Conservation (phyloP, 179 eudicot species). For the Spinacia oleracea region DNA sequence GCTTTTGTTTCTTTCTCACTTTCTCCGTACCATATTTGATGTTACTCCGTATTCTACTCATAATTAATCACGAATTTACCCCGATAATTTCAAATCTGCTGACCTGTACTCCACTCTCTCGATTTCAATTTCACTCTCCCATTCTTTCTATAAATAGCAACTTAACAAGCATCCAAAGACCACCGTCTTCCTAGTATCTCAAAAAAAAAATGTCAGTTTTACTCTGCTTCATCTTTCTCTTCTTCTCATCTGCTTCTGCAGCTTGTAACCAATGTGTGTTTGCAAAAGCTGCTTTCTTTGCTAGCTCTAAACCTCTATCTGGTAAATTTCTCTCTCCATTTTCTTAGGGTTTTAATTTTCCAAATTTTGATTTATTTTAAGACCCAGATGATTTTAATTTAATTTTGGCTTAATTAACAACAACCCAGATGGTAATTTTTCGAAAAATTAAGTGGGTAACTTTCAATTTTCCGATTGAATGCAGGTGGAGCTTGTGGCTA, state of each 20-base stretch:
- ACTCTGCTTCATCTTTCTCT: constrained; percentile 10
- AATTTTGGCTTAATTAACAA: neutral
- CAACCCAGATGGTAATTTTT: constrained; percentile 24
- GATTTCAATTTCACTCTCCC: neutral
- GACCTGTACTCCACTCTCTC: neutral
- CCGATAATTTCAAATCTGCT: neutral
- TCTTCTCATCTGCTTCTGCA: constrained; percentile 23
- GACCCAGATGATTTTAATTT: neutral
- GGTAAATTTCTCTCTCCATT: constrained; percentile 35
- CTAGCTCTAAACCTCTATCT: constrained; percentile 43
- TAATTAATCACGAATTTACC: neutral
- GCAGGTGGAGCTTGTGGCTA: constrained; percentile 47
- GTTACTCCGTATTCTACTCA: neutral
- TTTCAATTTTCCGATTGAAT: constrained; percentile 18
- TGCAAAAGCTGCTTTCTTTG: constrained; percentile 33
- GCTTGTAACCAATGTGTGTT: constrained; percentile 35
- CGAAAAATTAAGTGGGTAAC: constrained; percentile 24
- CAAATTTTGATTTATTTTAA: neutral
- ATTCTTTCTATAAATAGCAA: constrained; percentile 23
- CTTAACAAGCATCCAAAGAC: neutral
- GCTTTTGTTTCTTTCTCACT: neutral
- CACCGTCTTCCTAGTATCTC: neutral
- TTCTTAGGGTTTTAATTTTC: neutral
- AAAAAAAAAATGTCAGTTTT: constrained; percentile 16
- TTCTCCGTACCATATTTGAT: too few species aligned